A percentile compares a stretch with the other conserved stretches of the same genome.
These are phyloP conservation scores for Phlyctochytrium arcticum DNA, from an alignment of 192 early-diverging fungal genomes.

Conservation along the genomic window DNA sequence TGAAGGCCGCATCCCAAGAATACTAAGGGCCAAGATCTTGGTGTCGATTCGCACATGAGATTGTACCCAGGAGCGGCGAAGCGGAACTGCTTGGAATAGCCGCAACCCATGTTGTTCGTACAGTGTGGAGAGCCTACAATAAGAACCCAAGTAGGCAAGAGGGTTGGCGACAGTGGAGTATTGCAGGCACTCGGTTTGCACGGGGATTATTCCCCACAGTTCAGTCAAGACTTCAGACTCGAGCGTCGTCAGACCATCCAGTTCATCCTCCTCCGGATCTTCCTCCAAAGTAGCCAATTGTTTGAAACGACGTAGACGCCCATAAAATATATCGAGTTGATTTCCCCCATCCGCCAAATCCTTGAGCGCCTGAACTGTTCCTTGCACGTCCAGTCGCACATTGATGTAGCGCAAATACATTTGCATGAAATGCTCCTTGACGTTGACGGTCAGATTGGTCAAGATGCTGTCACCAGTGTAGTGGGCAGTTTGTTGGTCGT, in stretches of 20 bases:
- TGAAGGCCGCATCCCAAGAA: background rate
- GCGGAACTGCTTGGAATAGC: conserved; percentile 2
- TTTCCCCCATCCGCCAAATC: background rate
- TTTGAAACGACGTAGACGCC: background rate
- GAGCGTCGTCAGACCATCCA: background rate
- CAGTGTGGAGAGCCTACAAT: background rate
- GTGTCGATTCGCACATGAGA: conserved; percentile 1
- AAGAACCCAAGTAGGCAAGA: background rate
- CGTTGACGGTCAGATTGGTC: background rate
- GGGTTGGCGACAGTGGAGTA: conserved; percentile 2
- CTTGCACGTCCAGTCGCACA: background rate
- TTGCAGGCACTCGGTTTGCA: background rate
- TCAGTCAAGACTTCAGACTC: background rate
- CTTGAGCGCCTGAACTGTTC: background rate
- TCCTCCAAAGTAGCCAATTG: background rate
- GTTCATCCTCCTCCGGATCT: background rate
- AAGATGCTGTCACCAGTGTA: background rate
- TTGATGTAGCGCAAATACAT: conserved; percentile 5
- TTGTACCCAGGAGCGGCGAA: background rate
- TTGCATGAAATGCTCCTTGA: conserved; percentile 1
- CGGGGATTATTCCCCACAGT: background rate
- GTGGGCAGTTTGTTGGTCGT: background rate
- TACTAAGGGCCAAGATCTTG: background rate
- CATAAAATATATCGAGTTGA: background rate
- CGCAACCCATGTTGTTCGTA: conserved; percentile 3